Base-by-base conservation (phyloP, 108 stramenopile genomes). In the Discostella stelligeroides region DNA sequence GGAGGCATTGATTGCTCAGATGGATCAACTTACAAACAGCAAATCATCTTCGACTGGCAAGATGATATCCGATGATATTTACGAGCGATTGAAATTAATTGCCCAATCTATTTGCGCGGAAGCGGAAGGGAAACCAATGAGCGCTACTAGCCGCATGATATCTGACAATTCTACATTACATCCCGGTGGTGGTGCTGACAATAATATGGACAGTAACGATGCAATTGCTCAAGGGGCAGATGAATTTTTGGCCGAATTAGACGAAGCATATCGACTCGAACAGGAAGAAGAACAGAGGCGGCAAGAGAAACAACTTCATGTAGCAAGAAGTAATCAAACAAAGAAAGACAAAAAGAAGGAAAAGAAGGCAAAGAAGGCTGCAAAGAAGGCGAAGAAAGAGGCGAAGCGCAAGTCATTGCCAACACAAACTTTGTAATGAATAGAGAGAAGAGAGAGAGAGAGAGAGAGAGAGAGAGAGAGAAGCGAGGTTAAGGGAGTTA, bases 11-110 rank as follows among this genome's bases (percentile, higher is more conserved):
- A 56, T 78, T 20, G 55, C 61, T 21, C 63, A 66, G 56, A 53
- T 78, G 34, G 63, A 58, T 56, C 15, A 27, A 1, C 55, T 60
- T 27, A 23, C 38, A 10, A 29, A 58, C 37, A 39, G 34, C 20
- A 40, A 54, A 1, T 37, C 54, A 23, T 40, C 68, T 15, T 25
- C 62, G 0, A 25, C 20, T 14, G 47, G 63, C 1, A 17, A 21
- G 25, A 17, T 46, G 34, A 55, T 78, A 30, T 78, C 76, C 14
- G 76, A 78, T 25, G 76, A 78, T 54, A 60, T 68, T 3, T 71
- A 51, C 30, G 69, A 70, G 46, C 60, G 76, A 20, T 51, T 78
- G 47, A 65, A 59, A 24, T 49, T 78, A 63, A 78, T 78, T 53
- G 42, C 46, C 6, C 45, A 70, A 51, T 70, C 69, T 7, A 60